phyloP scores from a whole-genome alignment of 169 alveolate genomes.

The Eimeria maxima region DNA sequence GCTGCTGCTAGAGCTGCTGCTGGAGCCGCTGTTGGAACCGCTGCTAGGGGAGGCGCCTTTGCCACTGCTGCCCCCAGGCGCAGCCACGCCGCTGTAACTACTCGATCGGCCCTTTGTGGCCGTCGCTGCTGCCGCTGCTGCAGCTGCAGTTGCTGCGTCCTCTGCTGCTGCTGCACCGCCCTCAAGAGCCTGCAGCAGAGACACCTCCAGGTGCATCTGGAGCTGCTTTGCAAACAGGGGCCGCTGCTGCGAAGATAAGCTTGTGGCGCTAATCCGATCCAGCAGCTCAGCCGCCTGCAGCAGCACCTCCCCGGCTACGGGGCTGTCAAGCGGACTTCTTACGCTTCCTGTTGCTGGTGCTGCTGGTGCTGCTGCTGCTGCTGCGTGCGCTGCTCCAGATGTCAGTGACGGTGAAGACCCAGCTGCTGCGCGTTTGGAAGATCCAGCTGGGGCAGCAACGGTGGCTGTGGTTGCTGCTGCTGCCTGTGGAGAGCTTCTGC shows the following conservation, averaged over 20 bases:
- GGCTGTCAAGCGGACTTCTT: constrained; percentile 28
- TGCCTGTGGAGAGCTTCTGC: not conserved
- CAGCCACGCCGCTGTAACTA: constrained; percentile 40
- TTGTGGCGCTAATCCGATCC: constrained; percentile 24
- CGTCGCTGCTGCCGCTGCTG: not conserved
- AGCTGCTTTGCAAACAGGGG: constrained; percentile 74
- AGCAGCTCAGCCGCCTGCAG: constrained; percentile 59
- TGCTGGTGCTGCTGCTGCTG: constrained; percentile 76
- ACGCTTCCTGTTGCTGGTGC: constrained; percentile 31
- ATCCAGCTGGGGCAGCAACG: not conserved
- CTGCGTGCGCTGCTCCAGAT: constrained; percentile 36
- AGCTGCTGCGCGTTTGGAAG: not conserved
- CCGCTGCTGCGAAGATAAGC: constrained; percentile 75
- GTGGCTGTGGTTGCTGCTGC: not conserved
- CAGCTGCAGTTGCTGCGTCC: not conserved
- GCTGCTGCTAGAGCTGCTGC: too few relatives aligned
- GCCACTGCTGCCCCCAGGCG: constrained; percentile 27
- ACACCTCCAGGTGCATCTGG: constrained; percentile 69
- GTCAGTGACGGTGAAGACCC: not conserved
- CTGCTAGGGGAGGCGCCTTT: not conserved
- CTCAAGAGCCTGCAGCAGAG: not conserved
- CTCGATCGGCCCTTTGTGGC: constrained; percentile 11
- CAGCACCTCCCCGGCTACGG: constrained; percentile 60
- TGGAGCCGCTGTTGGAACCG: not conserved
- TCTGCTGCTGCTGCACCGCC: constrained; percentile 63